Conservation (phyloP, 768 basidiomycete species). For the Crassisporium funariophilum region DNA sequence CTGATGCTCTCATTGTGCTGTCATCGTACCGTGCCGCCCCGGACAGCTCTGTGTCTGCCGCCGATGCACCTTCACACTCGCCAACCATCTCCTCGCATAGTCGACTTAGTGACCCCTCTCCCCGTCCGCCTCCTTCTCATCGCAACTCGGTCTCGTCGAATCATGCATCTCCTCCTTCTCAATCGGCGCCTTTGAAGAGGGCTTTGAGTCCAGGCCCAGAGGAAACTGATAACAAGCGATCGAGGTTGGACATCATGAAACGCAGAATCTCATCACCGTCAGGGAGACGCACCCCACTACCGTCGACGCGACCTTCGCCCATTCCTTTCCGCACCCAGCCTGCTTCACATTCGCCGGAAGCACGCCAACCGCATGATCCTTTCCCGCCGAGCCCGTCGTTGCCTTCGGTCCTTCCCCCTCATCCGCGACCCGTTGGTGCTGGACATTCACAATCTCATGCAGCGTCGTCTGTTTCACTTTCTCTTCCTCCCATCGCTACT, state of each 20-base stretch:
- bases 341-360: conserved; percentile 68
- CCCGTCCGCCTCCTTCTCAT: conserved; percentile 53
- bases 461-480: conserved; percentile 53
- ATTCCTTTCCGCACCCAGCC: conserved; percentile 76
- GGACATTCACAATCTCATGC: conserved; percentile 45
- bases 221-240: conserved; percentile 58
- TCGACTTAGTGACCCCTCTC: conserved; percentile 51
- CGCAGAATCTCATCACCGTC: conserved; percentile 55
- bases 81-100: conserved; percentile 62
- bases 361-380: conserved; percentile 49
- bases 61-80: conserved; percentile 49
- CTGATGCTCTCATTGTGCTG: conserved; percentile 81
- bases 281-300: conserved; percentile 55
- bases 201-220: conserved; percentile 69
- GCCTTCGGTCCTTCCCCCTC: conserved; percentile 67
- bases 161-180: conserved; percentile 61
- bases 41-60: conserved; percentile 28
- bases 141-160: conserved; percentile 72
- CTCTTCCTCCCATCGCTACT: conserved; percentile 73
- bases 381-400: conserved; percentile 59
- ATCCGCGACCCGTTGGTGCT: conserved; percentile 70
- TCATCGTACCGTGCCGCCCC: conserved; percentile 20
- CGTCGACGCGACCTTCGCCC: conserved; percentile 68
- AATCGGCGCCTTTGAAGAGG: conserved; percentile 56
- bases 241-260: conserved; percentile 56